Evolutionary conservation across 75 land plant genomes (phyloP), one percentile per base, ranked within the genome.

Genomic region (Cunninghamia lanceolata): DNA sequence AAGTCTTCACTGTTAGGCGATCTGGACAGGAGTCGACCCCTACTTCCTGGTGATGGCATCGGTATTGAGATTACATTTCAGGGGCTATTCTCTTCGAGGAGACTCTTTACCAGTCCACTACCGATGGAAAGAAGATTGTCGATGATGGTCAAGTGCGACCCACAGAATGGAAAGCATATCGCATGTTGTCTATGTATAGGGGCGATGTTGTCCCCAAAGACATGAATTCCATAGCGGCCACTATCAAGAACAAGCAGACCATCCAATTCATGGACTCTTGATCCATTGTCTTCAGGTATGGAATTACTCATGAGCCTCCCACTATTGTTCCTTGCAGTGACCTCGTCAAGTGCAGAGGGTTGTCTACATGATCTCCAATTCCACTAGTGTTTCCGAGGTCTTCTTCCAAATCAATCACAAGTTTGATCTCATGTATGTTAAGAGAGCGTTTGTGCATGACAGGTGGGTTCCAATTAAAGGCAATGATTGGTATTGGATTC

Each of bases 371-470:
- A 93, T 93, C 88, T 93, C 94, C 53, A 93, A 93, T 87, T 90
- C 91, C 30, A 93, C 94, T 53, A 92, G 93, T 50, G 93, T 93
- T 32, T 93, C 94, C 0, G 94, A 93, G 89, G 94, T 93, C 81
- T 93, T 93, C 87, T 91, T 91, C 15, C 86, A 93, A 40, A 90
- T 93, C 35, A 94, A 93, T 53, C 89, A 90, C 85, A 93, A 93
- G 89, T 91, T 93, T 81, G 95, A 94, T 84, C 91, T 94, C 88
- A 93, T 93, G 94, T 93, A 93, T 43, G 89, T 92, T 5, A 93
- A 93, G 88, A 88, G 94, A 52, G 94, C 95, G 17, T 94, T 94
- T 82, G 95, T 94, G 19, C 94, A 94, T 94, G 95, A 94, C 93
- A 94, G 70, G 94, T 94, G 25, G 95, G 95, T 70, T n/a, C n/a